These are phyloP conservation scores for Rhodotorula sp. DNA, from an alignment of 1,284 basidiomycete genomes.

Conservation along the genomic window DNA sequence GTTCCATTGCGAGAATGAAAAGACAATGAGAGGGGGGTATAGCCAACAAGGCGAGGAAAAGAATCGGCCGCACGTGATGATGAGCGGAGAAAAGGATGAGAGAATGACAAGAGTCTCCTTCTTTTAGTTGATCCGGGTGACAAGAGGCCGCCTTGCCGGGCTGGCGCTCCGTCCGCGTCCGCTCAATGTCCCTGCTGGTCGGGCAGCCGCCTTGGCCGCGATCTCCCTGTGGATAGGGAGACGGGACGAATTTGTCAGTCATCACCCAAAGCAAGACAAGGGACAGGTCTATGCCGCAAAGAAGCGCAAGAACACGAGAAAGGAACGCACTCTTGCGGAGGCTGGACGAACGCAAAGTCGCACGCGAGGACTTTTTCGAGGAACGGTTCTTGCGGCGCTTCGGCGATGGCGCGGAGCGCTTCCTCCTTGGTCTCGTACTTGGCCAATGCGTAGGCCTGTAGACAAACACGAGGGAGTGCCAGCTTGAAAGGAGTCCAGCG, in stretches of 20 bases:
- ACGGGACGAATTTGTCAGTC: too few relatives aligned
- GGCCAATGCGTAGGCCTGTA: slow-evolving; percentile 93
- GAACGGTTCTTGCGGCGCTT: slow-evolving; percentile 76
- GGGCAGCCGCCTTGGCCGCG: not conserved
- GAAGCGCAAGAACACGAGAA: too few relatives aligned
- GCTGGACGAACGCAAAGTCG: slow-evolving; percentile 93
- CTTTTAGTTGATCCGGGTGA: slow-evolving; percentile 29
- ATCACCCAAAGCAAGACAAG: too few relatives aligned
- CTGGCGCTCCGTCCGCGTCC: slow-evolving; percentile 34
- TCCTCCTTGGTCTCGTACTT: slow-evolving; percentile 93
- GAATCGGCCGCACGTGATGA: not conserved
- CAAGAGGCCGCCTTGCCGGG: slow-evolving; percentile 26
- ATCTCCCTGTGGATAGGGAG: not conserved
- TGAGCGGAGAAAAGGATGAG: not conserved
- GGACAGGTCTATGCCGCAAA: too few relatives aligned
- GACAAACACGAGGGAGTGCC: too few relatives aligned
- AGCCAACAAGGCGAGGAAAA: not conserved
- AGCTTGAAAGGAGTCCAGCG: not conserved
- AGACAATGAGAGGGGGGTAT: too few relatives aligned
- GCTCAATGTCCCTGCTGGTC: not conserved
- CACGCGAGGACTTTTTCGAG: slow-evolving; percentile 86
- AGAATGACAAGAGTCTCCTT: not conserved
- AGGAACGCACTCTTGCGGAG: slow-evolving; percentile 57
- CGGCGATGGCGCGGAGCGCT: slow-evolving; percentile 83
- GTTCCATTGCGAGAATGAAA: too few relatives aligned